A percentile compares a stretch with the other conserved stretches of the same genome.
Evolutionary conservation across 495 filamentous ascomycete genomes (phyloP).

Genomic region (Neurospora sp.): DNA sequence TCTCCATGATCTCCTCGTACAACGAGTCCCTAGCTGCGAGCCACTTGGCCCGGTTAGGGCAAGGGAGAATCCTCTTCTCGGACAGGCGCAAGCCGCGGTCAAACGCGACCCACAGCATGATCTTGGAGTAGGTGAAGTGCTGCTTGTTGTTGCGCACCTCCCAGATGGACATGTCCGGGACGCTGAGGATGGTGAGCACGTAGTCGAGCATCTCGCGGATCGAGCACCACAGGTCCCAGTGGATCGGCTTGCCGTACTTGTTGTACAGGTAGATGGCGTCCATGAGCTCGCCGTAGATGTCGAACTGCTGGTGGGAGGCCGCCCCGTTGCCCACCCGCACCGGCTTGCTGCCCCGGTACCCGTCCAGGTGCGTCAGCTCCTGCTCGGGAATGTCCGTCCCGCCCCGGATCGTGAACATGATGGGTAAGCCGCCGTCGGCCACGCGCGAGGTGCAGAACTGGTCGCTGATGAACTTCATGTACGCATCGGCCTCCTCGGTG

Average conservation of each 20-base stretch:
- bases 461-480: slow-evolving; percentile 64
- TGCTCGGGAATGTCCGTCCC: slow-evolving; percentile 61
- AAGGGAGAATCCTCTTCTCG: slow-evolving; percentile 60
- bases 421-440: slow-evolving; percentile 48
- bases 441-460: slow-evolving; percentile 43
- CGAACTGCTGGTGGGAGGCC: slow-evolving; percentile 62
- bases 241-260: slow-evolving; percentile 64
- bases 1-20: slow-evolving; percentile 65
- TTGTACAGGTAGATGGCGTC: slow-evolving; percentile 69
- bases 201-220: slow-evolving; percentile 32
- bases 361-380: slow-evolving; percentile 55
- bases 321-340: slow-evolving; percentile 70
- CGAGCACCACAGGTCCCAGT: slow-evolving; percentile 55
- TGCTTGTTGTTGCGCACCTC: slow-evolving; percentile 63
- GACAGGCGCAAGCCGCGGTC: slow-evolving; percentile 60
- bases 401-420: slow-evolving; percentile 69
- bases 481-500: slow-evolving; percentile 61
- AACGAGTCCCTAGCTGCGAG: slow-evolving; percentile 49
- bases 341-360: slow-evolving; percentile 55
- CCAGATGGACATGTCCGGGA: slow-evolving; percentile 72
- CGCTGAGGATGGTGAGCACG: slow-evolving; percentile 41
- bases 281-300: slow-evolving; percentile 69
- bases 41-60: slow-evolving; percentile 55
- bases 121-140: slow-evolving; percentile 63
- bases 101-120: slow-evolving; percentile 70